Base-by-base conservation (phyloP, 805 yeast genomes). In the Pichia eremophila region DNA sequence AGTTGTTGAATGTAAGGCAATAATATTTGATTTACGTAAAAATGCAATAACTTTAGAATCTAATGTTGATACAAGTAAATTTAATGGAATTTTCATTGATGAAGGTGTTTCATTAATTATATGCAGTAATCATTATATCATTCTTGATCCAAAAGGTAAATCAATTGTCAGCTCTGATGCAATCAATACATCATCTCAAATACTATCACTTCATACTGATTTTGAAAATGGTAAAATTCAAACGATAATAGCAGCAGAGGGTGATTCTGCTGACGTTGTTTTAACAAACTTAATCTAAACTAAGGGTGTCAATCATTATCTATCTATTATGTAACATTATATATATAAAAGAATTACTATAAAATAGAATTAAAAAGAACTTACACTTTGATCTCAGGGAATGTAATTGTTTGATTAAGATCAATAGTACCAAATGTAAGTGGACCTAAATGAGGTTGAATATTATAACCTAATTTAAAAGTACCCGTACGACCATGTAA, bases 371-470 rank as follows among this genome's bases (percentile, higher is more conserved):
- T 10, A 34, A 8, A 9, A 12, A 10, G 3, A 8, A 34, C 3
- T 14, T 31, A 34, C 14, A 27, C 27, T 25, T 42, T 47, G 8
- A 15, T 22, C 18, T 49, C 51, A 8, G 66, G 63, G 42, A 64
- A 59, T 15, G 46, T 47, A 40, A 57, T 48, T 22, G 49, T 49
- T 19, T 52, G 51, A 19, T 51, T 52, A 15, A 60, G 55, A 35
- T 57, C 58, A 10, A 79, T 73, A 46, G 75, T 73, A 4, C 96
- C 96, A 63, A 71, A 85, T 0, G 79, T 62, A 52, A 91, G 67
- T 0, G 88, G 79, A 12, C 99, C 99, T 8, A 91, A 78, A 63
- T 81, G 74, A 2, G 99, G 99, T 67, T 91, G 98, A 41, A 91
- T 74, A 62, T 90, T 90, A 91, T 96, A 91, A 53, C 86, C 89